Evolutionary conservation across 208 protist species (phyloP), one percentile per base, ranked within the genome.

Genomic region (Phytomonas sp.): DNA sequence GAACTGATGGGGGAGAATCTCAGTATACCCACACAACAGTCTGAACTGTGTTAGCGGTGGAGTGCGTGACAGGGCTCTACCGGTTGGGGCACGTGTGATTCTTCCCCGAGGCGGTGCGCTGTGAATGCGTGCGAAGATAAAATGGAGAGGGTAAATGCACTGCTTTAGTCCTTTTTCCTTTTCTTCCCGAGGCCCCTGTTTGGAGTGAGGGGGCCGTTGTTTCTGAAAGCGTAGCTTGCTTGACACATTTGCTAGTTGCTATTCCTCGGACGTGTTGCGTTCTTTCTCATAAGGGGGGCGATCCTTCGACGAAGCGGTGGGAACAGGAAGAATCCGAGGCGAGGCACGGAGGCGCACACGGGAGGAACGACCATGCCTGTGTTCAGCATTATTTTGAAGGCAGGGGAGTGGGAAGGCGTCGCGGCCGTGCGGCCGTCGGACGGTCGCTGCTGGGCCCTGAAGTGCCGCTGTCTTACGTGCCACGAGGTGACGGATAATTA

Each of bases 331-430:
- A 51, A 51, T 51, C 20, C 20, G 3, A 15, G 9, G 40, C 13
- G 20, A 51, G 13, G 40, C 40, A 51, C 40, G 13, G 20, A 51
- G 9, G 1, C 13, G 13, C 1, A 51, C 13, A 51, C 7, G 40
- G 20, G 20, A 51, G 40, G 13, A 51, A 17, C 40, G 9, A 23
- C 20, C 17, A 94, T 94, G 88, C 88, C 88, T 26, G 33, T 82
- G 29, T 94, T 84, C 67, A 43, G 75, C 37, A 29, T 84, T 34
- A 72, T 82, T 20, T 75, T 92, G 61, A 28, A 62, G 0, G 76
- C 79, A 20, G 82, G 84, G 23, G 83, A 89, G 75, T 79, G 67
- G n/a, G 82, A 89, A 34, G 72, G 78, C 53, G 78, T 94, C 33
- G 67, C 62, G 11, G 26, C 53, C 2, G 87, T 94, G 62, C 31